Percentiles rank a stretch among this genome's conserved stretches.
Conservation (phyloP, 768 basidiomycete genomes). For the Tricholoma sp. region DNA sequence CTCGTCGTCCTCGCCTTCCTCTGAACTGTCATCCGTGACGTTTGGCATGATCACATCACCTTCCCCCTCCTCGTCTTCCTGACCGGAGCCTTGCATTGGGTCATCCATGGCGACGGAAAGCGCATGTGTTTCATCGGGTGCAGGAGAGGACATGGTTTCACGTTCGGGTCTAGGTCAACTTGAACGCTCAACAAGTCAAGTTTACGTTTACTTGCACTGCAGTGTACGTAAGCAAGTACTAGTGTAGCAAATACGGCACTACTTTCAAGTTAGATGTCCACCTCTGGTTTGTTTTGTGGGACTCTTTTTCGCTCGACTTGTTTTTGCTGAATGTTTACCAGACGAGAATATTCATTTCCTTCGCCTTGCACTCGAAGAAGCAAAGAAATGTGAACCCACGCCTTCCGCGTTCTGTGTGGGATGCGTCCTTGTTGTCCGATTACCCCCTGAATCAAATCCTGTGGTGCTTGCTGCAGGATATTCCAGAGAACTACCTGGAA, state of each 20-base stretch:
- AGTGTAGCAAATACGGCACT: too few relatives aligned
- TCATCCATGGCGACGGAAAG: constrained; percentile 35
- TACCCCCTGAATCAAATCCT: constrained; percentile 34
- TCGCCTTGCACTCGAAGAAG: constrained; percentile 63
- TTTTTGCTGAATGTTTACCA: background rate
- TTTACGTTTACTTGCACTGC: background rate
- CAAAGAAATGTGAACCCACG: constrained; percentile 61
- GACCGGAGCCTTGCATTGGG: constrained; percentile 52
- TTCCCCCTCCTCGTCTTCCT: constrained; percentile 52
- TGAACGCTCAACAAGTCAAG: background rate
- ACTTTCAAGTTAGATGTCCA: too few relatives aligned
- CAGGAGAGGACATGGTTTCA: constrained; percentile 52
- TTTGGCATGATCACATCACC: constrained; percentile 51
- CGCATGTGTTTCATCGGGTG: constrained; percentile 28
- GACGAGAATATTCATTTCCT: constrained; percentile 35
- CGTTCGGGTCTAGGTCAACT: constrained; percentile 13
- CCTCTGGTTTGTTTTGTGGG: background rate
- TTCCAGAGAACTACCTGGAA: constrained; percentile 88
- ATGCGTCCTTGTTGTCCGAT: constrained; percentile 59
- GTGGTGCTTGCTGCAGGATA: constrained; percentile 73
- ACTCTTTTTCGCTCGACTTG: background rate
- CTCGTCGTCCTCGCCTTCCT: constrained; percentile 86
- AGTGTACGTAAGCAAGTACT: background rate
- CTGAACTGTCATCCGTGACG: constrained; percentile 77
- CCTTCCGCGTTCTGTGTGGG: constrained; percentile 91